These are phyloP conservation scores for Rhynchospora tenuis DNA, from an alignment of 176 grass and related monocot species.

Conservation along the genomic window DNA sequence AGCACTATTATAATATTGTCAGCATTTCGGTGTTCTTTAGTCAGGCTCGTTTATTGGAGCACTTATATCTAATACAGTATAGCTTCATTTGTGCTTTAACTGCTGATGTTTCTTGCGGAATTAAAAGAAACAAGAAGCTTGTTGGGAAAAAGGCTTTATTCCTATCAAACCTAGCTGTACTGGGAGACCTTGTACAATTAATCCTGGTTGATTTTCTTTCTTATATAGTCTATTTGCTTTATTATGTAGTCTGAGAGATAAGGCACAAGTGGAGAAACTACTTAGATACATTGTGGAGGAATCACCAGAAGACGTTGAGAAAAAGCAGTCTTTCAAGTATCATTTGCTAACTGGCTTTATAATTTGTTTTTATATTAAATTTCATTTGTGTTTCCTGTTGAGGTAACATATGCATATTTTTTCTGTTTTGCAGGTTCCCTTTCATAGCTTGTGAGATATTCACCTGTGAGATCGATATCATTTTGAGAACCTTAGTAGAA, in stretches of 20 bases:
- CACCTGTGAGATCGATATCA: constrained; percentile 94
- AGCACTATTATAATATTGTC: background rate
- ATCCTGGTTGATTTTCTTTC: background rate
- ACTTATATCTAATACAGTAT: background rate
- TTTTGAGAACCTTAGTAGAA: constrained; percentile 91
- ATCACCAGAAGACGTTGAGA: constrained; percentile 79
- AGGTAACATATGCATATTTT: background rate
- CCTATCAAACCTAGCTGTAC: background rate
- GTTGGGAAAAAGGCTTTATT: background rate
- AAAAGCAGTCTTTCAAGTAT: constrained; percentile 89
- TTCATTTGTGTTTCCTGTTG: background rate
- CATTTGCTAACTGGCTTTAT: constrained; percentile 1
- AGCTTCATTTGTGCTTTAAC: background rate
- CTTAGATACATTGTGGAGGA: constrained; percentile 95
- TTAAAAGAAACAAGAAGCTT: background rate
- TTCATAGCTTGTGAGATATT: constrained; percentile 99
- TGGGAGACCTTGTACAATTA: background rate
- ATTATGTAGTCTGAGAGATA: constrained; percentile 74
- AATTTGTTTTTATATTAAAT: background rate
- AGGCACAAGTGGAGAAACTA: constrained; percentile 84
- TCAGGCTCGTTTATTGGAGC: background rate
- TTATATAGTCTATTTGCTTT: constrained; percentile 3
- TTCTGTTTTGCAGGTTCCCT: constrained; percentile 56
- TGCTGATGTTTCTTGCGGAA: background rate
- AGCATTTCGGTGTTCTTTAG: background rate